These are phyloP conservation scores for Saksenaea oblongispora DNA, from an alignment of 371 early-diverging fungal genomes.

Conservation along the genomic window DNA sequence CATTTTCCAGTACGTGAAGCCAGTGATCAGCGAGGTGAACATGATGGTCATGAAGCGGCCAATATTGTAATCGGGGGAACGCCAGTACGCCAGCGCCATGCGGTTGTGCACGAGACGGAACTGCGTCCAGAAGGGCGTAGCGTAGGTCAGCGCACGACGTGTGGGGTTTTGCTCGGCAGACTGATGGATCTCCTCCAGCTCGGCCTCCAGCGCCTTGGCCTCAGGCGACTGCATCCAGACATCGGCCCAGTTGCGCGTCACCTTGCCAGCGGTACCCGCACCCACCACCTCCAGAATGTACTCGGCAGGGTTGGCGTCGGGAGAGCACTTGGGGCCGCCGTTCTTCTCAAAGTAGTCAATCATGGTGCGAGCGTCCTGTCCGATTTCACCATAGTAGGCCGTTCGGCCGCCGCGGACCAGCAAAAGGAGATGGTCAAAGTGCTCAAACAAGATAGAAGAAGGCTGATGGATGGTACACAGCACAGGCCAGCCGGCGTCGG, in stretches of 20 bases:
- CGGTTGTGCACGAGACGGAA: conserved; percentile 45
- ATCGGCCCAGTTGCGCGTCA: conserved; percentile 53
- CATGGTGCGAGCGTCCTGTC: conserved; percentile 50
- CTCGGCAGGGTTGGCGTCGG: conserved; percentile 69
- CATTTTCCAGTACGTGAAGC: conserved; percentile 62
- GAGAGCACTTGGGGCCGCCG: conserved; percentile 57
- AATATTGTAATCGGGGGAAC: conserved; percentile 60
- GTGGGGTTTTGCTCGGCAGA: conserved; percentile 12
- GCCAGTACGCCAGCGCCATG: conserved; percentile 57
- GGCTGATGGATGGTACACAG: conserved; percentile 74
- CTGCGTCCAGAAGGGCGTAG: conserved; percentile 37
- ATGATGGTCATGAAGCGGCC: conserved; percentile 47
- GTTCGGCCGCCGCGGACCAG: conserved; percentile 67
- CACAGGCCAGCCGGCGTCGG: conserved; percentile 60
- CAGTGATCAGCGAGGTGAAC: conserved; percentile 45
- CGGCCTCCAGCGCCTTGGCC: conserved; percentile 23
- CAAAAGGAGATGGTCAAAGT: conserved; percentile 68
- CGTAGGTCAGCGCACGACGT: conserved; percentile 23
- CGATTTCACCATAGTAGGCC: conserved; percentile 68
- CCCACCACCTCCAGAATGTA: conserved; percentile 62
- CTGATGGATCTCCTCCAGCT: conserved; percentile 26
- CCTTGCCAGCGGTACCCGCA: conserved; percentile 48
- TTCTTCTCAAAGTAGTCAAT: conserved; percentile 63
- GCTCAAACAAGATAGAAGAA: conserved; percentile 60
- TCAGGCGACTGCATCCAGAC: conserved; percentile 47